Base-by-base conservation (phyloP, 495 filamentous ascomycete species). In the Terfezia claveryi region DNA sequence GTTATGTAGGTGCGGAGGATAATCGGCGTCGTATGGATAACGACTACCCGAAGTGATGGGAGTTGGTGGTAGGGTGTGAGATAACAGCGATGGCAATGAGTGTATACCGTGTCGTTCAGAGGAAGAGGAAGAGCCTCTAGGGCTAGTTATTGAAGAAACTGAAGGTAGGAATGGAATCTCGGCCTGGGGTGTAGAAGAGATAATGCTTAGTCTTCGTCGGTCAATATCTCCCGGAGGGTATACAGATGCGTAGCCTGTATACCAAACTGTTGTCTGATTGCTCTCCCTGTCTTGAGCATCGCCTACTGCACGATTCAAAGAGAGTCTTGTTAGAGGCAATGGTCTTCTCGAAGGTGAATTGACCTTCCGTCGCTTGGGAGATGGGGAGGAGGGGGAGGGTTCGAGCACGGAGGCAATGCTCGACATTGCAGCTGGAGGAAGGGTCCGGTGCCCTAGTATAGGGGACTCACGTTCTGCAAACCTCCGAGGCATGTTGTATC, bases 41-140 rank as follows among this genome's bases (percentile, higher is more conserved):
- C 27, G 27, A 2, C 27, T 32, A 32, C 27, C 27, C 27, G 27
- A 32, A 7, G 27, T 32, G 7, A 16, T 62, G 55, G 37, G 55
- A 44, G 11, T 55, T 17, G 20, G 60, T 55, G 37, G 55, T 55
- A 36, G 51, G 54, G 37, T 49, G 27, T 37, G 52, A 36, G 10
- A 20, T 14, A 14, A 46, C 14, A 46, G 41, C 6, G 41, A 46
- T 3, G 41, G 41, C 4, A 46, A 20, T 14, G 41, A 8, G 41
- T 46, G 12, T 5, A 14, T 46, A 46, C 8, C 8, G 17, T 14
- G 41, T 46, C 41, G 23, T 11, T 64, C 63, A 51, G 57, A 59
- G 54, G 62, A 62, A 38, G 64, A 60, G 23, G 63, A 65, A 37
- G 63, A 65, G 12, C 59, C 63, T 36, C 63, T 60, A 46, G 63